Conservation (phyloP, 179 eudicot species). For the Heliamphora pulchella region DNA sequence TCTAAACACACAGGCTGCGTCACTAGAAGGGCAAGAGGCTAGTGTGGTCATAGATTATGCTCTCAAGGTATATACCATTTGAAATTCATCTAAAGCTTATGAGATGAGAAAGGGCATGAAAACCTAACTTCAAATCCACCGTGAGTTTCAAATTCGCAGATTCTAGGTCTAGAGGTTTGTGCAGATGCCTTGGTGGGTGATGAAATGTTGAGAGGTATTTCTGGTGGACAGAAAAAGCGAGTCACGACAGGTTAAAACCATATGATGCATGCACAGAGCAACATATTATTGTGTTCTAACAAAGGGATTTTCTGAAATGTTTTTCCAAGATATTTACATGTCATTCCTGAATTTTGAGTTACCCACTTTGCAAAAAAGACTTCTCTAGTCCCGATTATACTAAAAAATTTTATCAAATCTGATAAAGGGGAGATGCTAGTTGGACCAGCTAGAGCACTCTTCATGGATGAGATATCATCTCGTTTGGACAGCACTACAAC, state of each 20-base stretch:
- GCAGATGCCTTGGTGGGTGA: constrained; percentile 42
- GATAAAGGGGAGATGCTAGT: constrained; percentile 87
- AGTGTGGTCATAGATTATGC: constrained; percentile 38
- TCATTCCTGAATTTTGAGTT: background rate
- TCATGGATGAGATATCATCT: constrained; percentile 98
- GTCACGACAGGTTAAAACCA: constrained; percentile 32
- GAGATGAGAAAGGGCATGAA: background rate
- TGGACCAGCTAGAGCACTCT: constrained; percentile 79
- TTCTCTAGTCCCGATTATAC: background rate
- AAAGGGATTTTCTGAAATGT: background rate
- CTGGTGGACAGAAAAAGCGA: constrained; percentile 46
- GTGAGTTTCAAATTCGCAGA: constrained; percentile 11
- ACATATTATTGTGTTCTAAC: background rate
- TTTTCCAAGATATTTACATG: background rate
- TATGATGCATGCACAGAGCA: background rate
- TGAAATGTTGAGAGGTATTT: constrained; percentile 37
- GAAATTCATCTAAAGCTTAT: background rate
- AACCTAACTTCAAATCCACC: background rate
- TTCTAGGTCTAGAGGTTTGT: constrained; percentile 37
- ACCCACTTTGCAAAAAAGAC: background rate
- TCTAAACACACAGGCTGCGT: constrained; percentile 28
- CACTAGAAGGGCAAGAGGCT: constrained; percentile 37
- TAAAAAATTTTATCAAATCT: constrained; percentile 6
- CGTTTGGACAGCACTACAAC: constrained; percentile 95
- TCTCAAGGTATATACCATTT: constrained; percentile 22